Base-by-base conservation (phyloP, 352 stramenopile genomes). In the Phytophthora pseudosyringae region DNA sequence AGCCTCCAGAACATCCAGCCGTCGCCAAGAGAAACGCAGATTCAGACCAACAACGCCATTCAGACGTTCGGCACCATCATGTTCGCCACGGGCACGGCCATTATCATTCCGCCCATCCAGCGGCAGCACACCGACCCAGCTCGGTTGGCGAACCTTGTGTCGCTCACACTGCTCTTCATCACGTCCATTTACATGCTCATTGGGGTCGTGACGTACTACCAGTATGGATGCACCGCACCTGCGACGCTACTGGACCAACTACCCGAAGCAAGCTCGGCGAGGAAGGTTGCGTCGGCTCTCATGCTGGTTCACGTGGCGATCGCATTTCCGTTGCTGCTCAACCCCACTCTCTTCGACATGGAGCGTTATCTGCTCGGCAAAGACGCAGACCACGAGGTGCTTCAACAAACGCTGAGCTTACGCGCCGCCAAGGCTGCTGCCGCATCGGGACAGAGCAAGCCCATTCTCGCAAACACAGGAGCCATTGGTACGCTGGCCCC, bases 171-270 rank as follows among this genome's bases (percentile, higher is more conserved):
- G 28, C 68, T 93, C 25, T 82, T 86, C 58, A 88, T 90, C 65
- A 93, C 78, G 21, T 88, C 72, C 4, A 73, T 92, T 31, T 90
- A 90, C 67, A 72, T 90, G 73, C 59, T 90, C 29, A 82, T 90
- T 47, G 81, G 83, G 2, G 76, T 88, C 43, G 54, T 75, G 25
- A 89, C 81, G 18, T 90, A 90, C 72, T 88, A 85, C 43, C 81
- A 90, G 38, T 90, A 84, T 38, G 83, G 81, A 4, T 90, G 83
- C 67, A 90, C 79, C 0, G 81, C 80, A 2, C 75, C 78, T n/a
- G 60, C 67, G 3, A 92, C 81, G 2, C 36, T 92, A 6, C 58
- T 92, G 12, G 80, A 88, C 13, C 64, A 88, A 62, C 64, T 90
- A 8, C 83, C 83, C 0, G n/a, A 59, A 10, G 67, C 65, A 1